A percentile compares a stretch with the other conserved stretches of the same genome.
Conservation (phyloP, 495 filamentous ascomycete genomes). For the Aspergillus ostianus region DNA sequence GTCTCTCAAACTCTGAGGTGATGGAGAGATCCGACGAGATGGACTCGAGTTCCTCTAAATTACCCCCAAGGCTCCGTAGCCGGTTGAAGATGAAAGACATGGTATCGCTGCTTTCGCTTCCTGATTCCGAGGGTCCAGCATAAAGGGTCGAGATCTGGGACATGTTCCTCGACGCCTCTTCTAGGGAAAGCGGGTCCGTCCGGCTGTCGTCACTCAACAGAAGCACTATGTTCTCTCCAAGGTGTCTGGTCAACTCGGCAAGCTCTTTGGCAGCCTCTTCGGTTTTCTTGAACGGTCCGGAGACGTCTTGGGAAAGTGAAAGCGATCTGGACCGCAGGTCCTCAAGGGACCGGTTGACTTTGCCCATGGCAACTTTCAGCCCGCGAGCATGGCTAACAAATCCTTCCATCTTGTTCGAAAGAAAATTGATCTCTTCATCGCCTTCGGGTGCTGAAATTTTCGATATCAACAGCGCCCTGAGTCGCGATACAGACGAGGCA, state of each 20-base stretch:
- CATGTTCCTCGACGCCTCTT: conserved; percentile 62
- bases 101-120: conserved; percentile 53
- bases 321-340: conserved; percentile 77
- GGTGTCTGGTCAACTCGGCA: conserved; percentile 61
- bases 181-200: conserved; percentile 61
- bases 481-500: conserved; percentile 62
- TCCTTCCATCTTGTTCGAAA: conserved; percentile 67
- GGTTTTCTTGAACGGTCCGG: conserved; percentile 54
- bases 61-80: conserved; percentile 61
- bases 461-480: conserved; percentile 63
- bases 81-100: conserved; percentile 67
- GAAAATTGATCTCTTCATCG: conserved; percentile 61
- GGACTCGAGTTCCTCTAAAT: conserved; percentile 69
- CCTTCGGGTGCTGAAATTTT: conserved; percentile 46
- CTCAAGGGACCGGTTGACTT: conserved; percentile 72
- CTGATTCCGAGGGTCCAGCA: conserved; percentile 26
- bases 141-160: conserved; percentile 50
- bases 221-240: conserved; percentile 63
- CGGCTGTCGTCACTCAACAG: conserved; percentile 73
- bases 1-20: conserved; percentile 81
- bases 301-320: conserved; percentile 61
- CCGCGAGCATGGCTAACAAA: conserved; percentile 75
- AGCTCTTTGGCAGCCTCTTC: conserved; percentile 64
- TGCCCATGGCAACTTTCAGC: conserved; percentile 79
- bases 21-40: conserved; percentile 72